Evolutionary conservation across 140 eudicot species (phyloP).

Genomic region (Anethum foeniculum): DNA sequence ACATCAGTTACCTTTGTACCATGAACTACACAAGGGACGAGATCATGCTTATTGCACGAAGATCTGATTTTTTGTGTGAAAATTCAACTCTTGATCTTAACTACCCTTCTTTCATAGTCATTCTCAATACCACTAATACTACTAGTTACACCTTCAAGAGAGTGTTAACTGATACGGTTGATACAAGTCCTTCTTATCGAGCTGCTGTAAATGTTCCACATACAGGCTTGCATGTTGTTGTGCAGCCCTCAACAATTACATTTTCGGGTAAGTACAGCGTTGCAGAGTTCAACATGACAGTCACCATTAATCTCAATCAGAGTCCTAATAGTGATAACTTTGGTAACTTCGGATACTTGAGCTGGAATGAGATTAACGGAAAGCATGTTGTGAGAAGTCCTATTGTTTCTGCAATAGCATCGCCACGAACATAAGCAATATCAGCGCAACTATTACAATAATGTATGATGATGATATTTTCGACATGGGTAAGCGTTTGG

Average conservation of each 20-base stretch:
- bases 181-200: not conserved
- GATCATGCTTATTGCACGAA: not conserved
- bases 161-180: not conserved
- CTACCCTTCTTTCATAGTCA: not conserved
- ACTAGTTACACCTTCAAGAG: not conserved
- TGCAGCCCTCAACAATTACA: not conserved
- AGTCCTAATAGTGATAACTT: not conserved
- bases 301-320: not conserved
- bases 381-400: not conserved
- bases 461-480: not conserved
- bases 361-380: not conserved
- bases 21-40: not conserved
- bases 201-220: not conserved
- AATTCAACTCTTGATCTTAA: not conserved
- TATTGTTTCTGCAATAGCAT: not conserved
- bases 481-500: not conserved
- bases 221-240: not conserved
- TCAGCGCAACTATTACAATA: not conserved
- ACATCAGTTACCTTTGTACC: not conserved
- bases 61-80: not conserved
- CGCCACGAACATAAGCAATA: not conserved
- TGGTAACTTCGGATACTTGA: not conserved
- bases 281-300: not conserved
- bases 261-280: not conserved
- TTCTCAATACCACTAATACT: not conserved